phyloP scores from a whole-genome alignment of 495 filamentous ascomycete species.

The Penicillium soppii region DNA sequence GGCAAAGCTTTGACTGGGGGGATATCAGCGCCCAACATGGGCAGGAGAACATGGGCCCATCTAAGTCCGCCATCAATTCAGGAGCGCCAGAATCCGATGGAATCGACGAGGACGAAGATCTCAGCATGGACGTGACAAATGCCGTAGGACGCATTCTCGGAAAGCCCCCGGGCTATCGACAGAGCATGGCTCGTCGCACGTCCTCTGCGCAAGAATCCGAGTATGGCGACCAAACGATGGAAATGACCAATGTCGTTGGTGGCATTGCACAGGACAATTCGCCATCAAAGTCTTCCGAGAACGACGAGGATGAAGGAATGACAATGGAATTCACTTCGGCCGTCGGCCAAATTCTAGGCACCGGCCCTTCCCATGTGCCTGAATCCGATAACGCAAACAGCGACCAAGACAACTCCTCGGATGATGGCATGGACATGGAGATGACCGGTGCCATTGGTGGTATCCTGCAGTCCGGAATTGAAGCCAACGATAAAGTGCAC shows the following conservation, averaged over 20 bases:
- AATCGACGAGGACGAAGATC: slow-evolving; percentile 55
- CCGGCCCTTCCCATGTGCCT: slow-evolving; percentile 22
- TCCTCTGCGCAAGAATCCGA: slow-evolving; percentile 40
- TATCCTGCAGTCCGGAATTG: slow-evolving; percentile 51
- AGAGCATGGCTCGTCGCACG: slow-evolving; percentile 37
- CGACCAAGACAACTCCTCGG: slow-evolving; percentile 43
- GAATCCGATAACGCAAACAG: slow-evolving; percentile 26
- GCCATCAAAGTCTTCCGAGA: slow-evolving; percentile 34
- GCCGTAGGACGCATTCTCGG: slow-evolving; percentile 78
- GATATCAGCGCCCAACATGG: slow-evolving; percentile 53
- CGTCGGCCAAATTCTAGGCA: slow-evolving; percentile 62
- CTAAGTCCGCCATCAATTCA: slow-evolving; percentile 23
- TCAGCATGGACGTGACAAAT: slow-evolving; percentile 84
- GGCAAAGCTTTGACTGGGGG: slow-evolving; percentile 45
- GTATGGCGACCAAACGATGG: slow-evolving; percentile 69
- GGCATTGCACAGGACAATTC: slow-evolving; percentile 48
- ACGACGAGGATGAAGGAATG: slow-evolving; percentile 67
- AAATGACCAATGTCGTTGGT: slow-evolving; percentile 74
- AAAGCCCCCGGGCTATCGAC: slow-evolving; percentile 33
- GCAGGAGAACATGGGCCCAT: slow-evolving; percentile 62
- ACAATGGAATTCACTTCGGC: slow-evolving; percentile 81
- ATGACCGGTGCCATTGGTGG: slow-evolving; percentile 72
- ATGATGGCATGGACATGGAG: slow-evolving; percentile 60
- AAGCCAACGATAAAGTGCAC: slow-evolving; percentile 41
- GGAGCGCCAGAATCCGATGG: slow-evolving; percentile 21